Evolutionary conservation across 129 eudicot genomes (phyloP).

Genomic region (carrot (Daucus carota)): DH1_v3.0 NC_030381.2:44283501-44284000

Average conservation of each 20-base stretch:
- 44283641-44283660: background rate
- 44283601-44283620: background rate
- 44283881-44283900: background rate
- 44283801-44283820: background rate
- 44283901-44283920: background rate
- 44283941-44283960: background rate
- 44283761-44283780: background rate
- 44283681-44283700: background rate
- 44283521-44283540: background rate
- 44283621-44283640: background rate
- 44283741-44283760: background rate
- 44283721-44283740: background rate
- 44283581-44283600: background rate
- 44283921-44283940: too few relatives aligned
- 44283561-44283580: background rate
- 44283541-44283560: background rate
- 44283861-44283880: background rate
- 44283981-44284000: background rate
- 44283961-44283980: background rate
- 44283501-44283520: background rate
- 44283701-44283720: background rate
- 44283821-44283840: too few relatives aligned
- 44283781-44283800: background rate
- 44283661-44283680: background rate
- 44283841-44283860: background rate